Conservation (phyloP, 2,329 filamentous ascomycete genomes). For the Scedosporium apiospermum region DNA sequence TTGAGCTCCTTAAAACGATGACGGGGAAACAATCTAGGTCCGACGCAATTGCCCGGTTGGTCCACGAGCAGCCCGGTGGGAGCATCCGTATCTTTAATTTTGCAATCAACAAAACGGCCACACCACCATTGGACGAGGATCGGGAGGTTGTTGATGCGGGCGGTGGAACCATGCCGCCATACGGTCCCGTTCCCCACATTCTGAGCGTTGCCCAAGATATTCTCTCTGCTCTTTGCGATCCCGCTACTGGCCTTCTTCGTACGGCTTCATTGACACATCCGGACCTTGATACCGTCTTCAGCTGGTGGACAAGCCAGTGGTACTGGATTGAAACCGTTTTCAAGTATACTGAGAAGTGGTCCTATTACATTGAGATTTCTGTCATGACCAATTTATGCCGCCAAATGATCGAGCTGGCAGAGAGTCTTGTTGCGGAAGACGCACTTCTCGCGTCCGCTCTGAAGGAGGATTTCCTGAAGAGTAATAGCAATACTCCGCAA, state of each 20-base stretch:
- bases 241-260: slow-evolving; percentile 44
- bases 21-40: slow-evolving; percentile 53
- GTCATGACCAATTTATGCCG: slow-evolving; percentile 89
- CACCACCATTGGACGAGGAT: slow-evolving; percentile 11
- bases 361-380: slow-evolving; percentile 60
- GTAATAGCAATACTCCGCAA: slow-evolving; percentile 11
- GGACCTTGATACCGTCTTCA: slow-evolving; percentile 58
- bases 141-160: background rate
- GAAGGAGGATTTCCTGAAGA: slow-evolving; percentile 11
- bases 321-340: slow-evolving; percentile 72
- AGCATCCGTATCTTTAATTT: slow-evolving; percentile 29
- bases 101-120: slow-evolving; percentile 33
- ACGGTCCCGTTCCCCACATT: slow-evolving; percentile 47
- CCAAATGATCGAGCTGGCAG: slow-evolving; percentile 89
- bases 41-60: slow-evolving; percentile 37
- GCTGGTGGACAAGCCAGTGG: slow-evolving; percentile 84
- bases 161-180: slow-evolving; percentile 24
- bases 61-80: slow-evolving; percentile 26
- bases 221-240: slow-evolving; percentile 45
- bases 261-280: slow-evolving; percentile 45
- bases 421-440: slow-evolving; percentile 76
- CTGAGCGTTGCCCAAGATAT: slow-evolving; percentile 49
- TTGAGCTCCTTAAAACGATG: slow-evolving; percentile 74
- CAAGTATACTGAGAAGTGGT: slow-evolving; percentile 75
- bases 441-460: slow-evolving; percentile 70